phyloP scores from a whole-genome alignment of 2,329 filamentous ascomycete genomes.

The Trichoderma citrinoviride region DNA sequence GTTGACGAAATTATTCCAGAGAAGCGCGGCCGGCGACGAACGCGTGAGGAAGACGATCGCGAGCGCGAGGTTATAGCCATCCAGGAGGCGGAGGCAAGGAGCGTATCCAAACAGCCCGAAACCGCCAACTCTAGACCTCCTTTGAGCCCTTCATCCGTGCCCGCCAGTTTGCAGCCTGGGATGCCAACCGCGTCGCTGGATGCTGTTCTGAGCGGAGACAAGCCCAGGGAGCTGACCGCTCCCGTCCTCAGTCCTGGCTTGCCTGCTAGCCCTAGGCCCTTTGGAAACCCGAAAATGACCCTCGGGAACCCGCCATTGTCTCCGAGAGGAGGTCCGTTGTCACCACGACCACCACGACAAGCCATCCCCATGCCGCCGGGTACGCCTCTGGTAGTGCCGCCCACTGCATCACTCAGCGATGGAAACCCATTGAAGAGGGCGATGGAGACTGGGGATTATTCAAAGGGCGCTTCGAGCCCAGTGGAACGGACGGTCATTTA shows the following conservation, averaged over 20 bases:
- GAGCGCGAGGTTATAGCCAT: conserved; percentile 67
- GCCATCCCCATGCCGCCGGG: conserved; percentile 70
- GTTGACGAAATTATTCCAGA: conserved; percentile 61
- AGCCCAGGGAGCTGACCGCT: conserved; percentile 36
- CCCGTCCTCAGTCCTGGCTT: conserved; percentile 59
- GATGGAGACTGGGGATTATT: conserved; percentile 33
- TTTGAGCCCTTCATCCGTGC: conserved; percentile 38
- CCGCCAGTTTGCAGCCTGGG: conserved; percentile 38
- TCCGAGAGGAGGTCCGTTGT: conserved; percentile 58
- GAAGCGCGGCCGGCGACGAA: conserved; percentile 74
- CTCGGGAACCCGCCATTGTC: conserved; percentile 67
- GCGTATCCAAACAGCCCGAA: conserved; percentile 70
- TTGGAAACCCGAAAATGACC: conserved; percentile 47
- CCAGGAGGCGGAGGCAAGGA: conserved; percentile 67
- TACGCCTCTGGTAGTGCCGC: conserved; percentile 59
- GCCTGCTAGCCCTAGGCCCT: conserved; percentile 58
- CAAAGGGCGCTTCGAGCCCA: conserved; percentile 37
- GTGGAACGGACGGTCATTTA: conserved; percentile 58
- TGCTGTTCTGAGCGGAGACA: conserved; percentile 47
- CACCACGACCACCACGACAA: conserved; percentile 70
- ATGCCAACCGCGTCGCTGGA: conserved; percentile 50
- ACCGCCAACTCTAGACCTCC: conserved; percentile 35
- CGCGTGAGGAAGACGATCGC: conserved; percentile 81
- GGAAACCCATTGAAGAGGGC: conserved; percentile 14
- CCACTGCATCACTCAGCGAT: conserved; percentile 22